Evolutionary conservation across 495 filamentous ascomycete genomes (phyloP).

Genomic region (Clohesyomyces aquaticus): DNA sequence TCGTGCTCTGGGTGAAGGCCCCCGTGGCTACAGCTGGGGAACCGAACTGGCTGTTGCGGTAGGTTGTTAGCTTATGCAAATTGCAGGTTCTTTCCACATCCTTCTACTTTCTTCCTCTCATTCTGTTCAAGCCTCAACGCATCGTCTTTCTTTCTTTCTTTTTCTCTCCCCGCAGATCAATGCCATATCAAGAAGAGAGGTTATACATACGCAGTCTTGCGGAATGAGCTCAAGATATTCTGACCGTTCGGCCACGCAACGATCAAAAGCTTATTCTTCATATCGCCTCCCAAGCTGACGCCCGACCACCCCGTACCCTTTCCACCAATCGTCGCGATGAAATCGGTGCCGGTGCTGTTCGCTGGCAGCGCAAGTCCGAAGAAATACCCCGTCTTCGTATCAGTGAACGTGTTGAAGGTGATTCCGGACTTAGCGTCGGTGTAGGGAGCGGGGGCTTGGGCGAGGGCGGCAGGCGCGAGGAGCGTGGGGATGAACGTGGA

Average conservation of each 20-base stretch:
- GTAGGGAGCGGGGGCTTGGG: slow-evolving; percentile 27
- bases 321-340: slow-evolving; percentile 35
- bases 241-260: slow-evolving; percentile 38
- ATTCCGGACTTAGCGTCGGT: slow-evolving; percentile 38
- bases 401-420: slow-evolving; percentile 31
- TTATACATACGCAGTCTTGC: slow-evolving; percentile 30
- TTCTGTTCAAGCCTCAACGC: neutral
- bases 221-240: slow-evolving; percentile 22
- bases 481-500: slow-evolving; percentile 18
- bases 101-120: neutral
- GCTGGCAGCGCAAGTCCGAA: slow-evolving; percentile 34
- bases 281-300: slow-evolving; percentile 26
- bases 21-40: slow-evolving; percentile 33
- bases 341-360: slow-evolving; percentile 29
- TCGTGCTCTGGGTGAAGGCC: slow-evolving; percentile 33
- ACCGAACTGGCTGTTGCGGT: slow-evolving; percentile 24
- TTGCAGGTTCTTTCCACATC: neutral
- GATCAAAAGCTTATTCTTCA: slow-evolving; percentile 37
- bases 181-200: neutral
- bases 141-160: neutral
- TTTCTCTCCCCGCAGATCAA: neutral
- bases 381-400: slow-evolving; percentile 22
- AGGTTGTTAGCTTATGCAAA: neutral
- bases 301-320: slow-evolving; percentile 39
- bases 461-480: slow-evolving; percentile 12